Conservation (phyloP, 495 filamentous ascomycete genomes). For the Lentithecium fluviatile region DNA sequence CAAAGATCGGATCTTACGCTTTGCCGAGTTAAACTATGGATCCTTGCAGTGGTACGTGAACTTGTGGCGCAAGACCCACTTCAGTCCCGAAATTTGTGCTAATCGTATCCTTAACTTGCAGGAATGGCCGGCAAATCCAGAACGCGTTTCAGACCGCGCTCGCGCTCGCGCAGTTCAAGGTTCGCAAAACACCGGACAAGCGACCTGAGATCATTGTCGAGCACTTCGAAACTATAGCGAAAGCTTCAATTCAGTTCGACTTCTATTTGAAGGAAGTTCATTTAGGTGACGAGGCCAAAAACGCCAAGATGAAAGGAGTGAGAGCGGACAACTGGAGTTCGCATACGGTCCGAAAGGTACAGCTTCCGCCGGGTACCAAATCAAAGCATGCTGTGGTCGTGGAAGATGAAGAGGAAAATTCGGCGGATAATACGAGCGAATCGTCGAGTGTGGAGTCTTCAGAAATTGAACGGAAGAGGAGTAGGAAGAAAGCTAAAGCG, state of each 20-base stretch:
- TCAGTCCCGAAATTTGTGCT: too few relatives aligned
- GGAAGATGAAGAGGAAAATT: neutral
- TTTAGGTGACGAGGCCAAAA: neutral
- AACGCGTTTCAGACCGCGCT: slow-evolving; percentile 36
- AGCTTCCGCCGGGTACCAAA: neutral
- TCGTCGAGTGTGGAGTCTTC: neutral
- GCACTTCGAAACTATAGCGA: slow-evolving; percentile 18
- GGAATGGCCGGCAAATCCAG: slow-evolving; percentile 35
- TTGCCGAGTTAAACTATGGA: neutral
- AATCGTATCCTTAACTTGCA: too few relatives aligned
- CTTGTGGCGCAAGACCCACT: too few relatives aligned
- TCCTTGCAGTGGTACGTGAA: slow-evolving; percentile 16
- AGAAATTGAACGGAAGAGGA: neutral
- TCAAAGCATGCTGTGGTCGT: neutral
- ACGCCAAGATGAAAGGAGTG: neutral
- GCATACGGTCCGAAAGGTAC: neutral
- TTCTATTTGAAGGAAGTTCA: slow-evolving; percentile 8
- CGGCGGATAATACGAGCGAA: neutral
- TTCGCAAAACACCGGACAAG: slow-evolving; percentile 2
- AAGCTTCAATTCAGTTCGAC: slow-evolving; percentile 14
- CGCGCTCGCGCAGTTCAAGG: slow-evolving; percentile 30
- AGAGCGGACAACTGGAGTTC: neutral
- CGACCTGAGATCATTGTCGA: slow-evolving; percentile 4
- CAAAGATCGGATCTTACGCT: neutral
- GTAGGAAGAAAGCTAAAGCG: neutral